Conservation (phyloP, 495 filamentous ascomycete genomes). For the Penicillium lividum region DNA sequence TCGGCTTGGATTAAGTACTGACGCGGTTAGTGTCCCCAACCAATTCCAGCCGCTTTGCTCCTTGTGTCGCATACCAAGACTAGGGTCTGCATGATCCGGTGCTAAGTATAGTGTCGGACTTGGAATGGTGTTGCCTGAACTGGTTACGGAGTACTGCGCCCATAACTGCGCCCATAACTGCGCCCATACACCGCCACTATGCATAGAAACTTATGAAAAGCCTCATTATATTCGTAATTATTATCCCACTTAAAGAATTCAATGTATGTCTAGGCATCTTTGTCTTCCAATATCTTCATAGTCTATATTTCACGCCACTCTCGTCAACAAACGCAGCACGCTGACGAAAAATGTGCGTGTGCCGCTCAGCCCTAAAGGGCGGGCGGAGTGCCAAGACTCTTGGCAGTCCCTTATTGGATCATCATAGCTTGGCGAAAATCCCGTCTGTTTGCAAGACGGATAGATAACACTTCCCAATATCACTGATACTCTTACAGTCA, state of each 20-base stretch:
- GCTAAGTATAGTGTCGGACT: conserved; percentile 22
- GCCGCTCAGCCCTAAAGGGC: conserved; percentile 14
- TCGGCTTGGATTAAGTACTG: conserved; percentile 15
- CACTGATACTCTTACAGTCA: conserved; percentile 22
- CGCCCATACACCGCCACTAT: conserved; percentile 18
- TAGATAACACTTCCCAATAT: conserved; percentile 26
- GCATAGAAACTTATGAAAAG: not conserved
- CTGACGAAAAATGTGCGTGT: not conserved
- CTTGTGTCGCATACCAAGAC: not conserved
- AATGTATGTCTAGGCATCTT: not conserved
- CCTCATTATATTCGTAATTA: conserved; percentile 1
- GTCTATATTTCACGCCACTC: not conserved
- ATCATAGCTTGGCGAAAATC: conserved; percentile 23
- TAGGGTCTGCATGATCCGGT: conserved; percentile 1
- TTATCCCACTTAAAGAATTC: not conserved
- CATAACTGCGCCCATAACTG: not conserved
- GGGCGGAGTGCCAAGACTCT: conserved; percentile 24
- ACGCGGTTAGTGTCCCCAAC: conserved; percentile 12
- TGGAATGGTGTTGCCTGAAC: conserved; percentile 28
- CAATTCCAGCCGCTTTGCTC: not conserved
- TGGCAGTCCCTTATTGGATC: conserved; percentile 20
- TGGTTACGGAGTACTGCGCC: no score
- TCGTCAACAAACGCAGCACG: not conserved
- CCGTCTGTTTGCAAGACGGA: conserved; percentile 23
- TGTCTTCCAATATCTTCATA: not conserved